These are phyloP conservation scores for Stachybotrys chlorohalonatus DNA, from an alignment of 2,329 filamentous ascomycete species.

Conservation along the genomic window DNA sequence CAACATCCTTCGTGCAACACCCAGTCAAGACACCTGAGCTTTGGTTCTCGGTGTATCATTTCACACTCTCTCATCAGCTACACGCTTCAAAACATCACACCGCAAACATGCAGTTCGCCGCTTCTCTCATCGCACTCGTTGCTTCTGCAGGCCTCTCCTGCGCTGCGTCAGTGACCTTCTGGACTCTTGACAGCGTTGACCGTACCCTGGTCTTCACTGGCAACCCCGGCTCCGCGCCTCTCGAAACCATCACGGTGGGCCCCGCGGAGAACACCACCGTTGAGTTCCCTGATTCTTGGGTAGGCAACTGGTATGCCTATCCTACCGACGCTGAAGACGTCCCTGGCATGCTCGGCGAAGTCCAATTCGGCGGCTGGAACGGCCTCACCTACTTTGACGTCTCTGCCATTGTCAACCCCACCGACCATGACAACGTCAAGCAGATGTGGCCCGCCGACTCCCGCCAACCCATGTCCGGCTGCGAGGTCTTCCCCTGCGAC, in stretches of 20 bases:
- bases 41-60: background rate
- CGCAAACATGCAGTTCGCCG: slow-evolving; percentile 46
- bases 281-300: slow-evolving; percentile 32
- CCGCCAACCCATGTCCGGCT: slow-evolving; percentile 37
- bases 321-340: slow-evolving; percentile 30
- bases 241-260: slow-evolving; percentile 30
- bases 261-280: slow-evolving; percentile 29
- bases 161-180: slow-evolving; percentile 46
- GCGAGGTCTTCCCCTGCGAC: slow-evolving; percentile 40
- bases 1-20: background rate
- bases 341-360: slow-evolving; percentile 44
- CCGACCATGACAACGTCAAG: slow-evolving; percentile 43
- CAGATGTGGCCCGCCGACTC: slow-evolving; percentile 37
- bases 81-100: slow-evolving; percentile 11
- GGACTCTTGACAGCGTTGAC: slow-evolving; percentile 43
- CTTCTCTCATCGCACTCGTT: slow-evolving; percentile 32
- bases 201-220: slow-evolving; percentile 44
- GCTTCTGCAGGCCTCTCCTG: slow-evolving; percentile 31
- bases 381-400: slow-evolving; percentile 48
- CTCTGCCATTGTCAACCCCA: slow-evolving; percentile 45
- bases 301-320: slow-evolving; percentile 43
- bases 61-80: slow-evolving; percentile 10
- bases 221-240: slow-evolving; percentile 23
- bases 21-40: background rate
- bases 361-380: slow-evolving; percentile 37